These are phyloP conservation scores for Fusarium zealandicum DNA, from an alignment of 2,329 filamentous ascomycete species.

Conservation along the genomic window DNA sequence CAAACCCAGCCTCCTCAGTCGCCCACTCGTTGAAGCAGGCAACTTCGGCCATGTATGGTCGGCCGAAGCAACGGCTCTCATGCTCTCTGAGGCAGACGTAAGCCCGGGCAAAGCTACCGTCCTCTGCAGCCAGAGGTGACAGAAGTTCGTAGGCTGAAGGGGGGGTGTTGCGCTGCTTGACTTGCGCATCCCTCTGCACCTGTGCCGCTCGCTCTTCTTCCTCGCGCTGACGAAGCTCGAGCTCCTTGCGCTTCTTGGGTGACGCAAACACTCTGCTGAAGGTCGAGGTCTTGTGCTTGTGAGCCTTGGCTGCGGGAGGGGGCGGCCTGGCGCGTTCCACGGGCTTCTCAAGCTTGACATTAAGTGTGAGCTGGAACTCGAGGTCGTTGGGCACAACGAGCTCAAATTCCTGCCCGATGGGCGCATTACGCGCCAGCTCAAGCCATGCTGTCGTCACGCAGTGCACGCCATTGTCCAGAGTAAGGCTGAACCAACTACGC, in stretches of 20 bases:
- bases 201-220: conserved; percentile 77
- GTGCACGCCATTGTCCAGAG: conserved; percentile 96
- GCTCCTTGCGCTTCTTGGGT: conserved; percentile 95
- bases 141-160: conserved; percentile 86
- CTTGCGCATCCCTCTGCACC: conserved; percentile 68
- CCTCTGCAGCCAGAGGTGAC: conserved; percentile 84
- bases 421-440: conserved; percentile 87
- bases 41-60: conserved; percentile 86
- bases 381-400: conserved; percentile 95
- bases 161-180: conserved; percentile 67
- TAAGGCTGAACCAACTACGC: conserved; percentile 92
- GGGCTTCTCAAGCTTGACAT: conserved; percentile 90
- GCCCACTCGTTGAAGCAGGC: conserved; percentile 99
- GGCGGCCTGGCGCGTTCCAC: conserved; percentile 61
- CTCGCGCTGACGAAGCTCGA: conserved; percentile 83
- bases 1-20: conserved; percentile 78
- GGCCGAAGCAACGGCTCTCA: conserved; percentile 85
- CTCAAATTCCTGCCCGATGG: conserved; percentile 98
- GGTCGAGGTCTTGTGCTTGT: conserved; percentile 81
- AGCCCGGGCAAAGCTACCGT: conserved; percentile 92
- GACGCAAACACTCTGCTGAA: conserved; percentile 94
- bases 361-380: conserved; percentile 97
- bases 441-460: conserved; percentile 97
- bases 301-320: conserved; percentile 66
- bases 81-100: conserved; percentile 96